These are phyloP conservation scores for Candida xiaguanensis DNA, from an alignment of 805 yeast species.

Conservation along the genomic window DNA sequence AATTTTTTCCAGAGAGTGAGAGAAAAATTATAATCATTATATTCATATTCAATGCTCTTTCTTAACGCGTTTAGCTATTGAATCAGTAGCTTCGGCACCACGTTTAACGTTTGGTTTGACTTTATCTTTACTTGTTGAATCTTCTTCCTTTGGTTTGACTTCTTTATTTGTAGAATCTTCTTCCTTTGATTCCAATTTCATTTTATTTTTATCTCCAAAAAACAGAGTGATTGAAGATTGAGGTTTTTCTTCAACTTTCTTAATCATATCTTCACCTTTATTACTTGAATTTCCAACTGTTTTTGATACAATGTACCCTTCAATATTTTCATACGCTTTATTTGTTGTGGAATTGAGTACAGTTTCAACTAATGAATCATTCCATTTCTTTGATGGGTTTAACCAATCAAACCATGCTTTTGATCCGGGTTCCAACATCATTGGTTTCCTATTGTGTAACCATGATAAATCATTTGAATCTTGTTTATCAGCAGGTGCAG, in stretches of 20 bases:
- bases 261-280: slow-evolving; percentile 41
- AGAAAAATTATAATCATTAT: too few species aligned
- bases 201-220: slow-evolving; percentile 16
- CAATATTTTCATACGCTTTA: slow-evolving; percentile 34
- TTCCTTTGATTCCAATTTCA: neutral
- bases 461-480: slow-evolving; percentile 53
- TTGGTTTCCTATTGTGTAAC: slow-evolving; percentile 80
- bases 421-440: slow-evolving; percentile 57
- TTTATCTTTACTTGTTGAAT: too few species aligned
- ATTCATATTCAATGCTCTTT: neutral
- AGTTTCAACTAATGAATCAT: slow-evolving; percentile 31
- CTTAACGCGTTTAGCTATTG: slow-evolving; percentile 2
- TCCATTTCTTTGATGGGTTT: slow-evolving; percentile 39
- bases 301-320: slow-evolving; percentile 51
- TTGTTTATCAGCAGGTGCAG: slow-evolving; percentile 53
- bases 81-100: neutral
- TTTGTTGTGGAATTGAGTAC: slow-evolving; percentile 34
- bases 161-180: neutral
- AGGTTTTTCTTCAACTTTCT: slow-evolving; percentile 15
- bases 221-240: slow-evolving; percentile 26
- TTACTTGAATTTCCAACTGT: slow-evolving; percentile 62
- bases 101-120: too few species aligned
- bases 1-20: too few species aligned
- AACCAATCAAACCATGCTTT: slow-evolving; percentile 66
- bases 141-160: slow-evolving; percentile 1